phyloP scores from a whole-genome alignment of 148 eudicot genomes.

The Cornus suecica region DNA sequence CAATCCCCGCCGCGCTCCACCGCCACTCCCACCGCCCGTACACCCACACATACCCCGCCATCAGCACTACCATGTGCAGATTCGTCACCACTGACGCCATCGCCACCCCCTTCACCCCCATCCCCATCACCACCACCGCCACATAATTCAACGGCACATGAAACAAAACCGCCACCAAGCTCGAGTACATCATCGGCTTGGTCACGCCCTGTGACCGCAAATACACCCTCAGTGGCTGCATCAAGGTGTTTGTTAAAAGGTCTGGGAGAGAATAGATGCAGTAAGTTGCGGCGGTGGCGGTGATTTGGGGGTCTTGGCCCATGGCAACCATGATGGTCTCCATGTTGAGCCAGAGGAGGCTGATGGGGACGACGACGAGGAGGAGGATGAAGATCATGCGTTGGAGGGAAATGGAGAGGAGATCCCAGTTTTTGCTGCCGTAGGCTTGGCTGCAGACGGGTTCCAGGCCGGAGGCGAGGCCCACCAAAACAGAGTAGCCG shows the following conservation, averaged over 20 bases:
- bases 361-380: conserved; percentile 61
- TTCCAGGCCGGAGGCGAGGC: conserved; percentile 83
- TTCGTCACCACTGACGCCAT: conserved; percentile 73
- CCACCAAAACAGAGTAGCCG: conserved; percentile 85
- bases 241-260: conserved; percentile 57
- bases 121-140: conserved; percentile 42
- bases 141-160: conserved; percentile 76
- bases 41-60: conserved; percentile 61
- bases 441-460: conserved; percentile 83
- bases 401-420: conserved; percentile 53
- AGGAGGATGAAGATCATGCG: conserved; percentile 80
- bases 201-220: conserved; percentile 87
- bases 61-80: conserved; percentile 63
- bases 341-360: conserved; percentile 62
- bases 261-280: conserved; percentile 80
- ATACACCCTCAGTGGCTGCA: conserved; percentile 83
- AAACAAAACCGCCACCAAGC: conserved; percentile 60
- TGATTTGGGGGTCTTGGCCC: conserved; percentile 76
- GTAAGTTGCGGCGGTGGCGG: conserved; percentile 67
- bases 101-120: conserved; percentile 82
- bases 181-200: conserved; percentile 83
- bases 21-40: conserved; percentile 51
- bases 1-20: conserved; percentile 30
- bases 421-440: conserved; percentile 62
- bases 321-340: conserved; percentile 68